Evolutionary conservation across 345 rosid species (phyloP).

Genomic region (Eucalyptus fibrosa): DNA sequence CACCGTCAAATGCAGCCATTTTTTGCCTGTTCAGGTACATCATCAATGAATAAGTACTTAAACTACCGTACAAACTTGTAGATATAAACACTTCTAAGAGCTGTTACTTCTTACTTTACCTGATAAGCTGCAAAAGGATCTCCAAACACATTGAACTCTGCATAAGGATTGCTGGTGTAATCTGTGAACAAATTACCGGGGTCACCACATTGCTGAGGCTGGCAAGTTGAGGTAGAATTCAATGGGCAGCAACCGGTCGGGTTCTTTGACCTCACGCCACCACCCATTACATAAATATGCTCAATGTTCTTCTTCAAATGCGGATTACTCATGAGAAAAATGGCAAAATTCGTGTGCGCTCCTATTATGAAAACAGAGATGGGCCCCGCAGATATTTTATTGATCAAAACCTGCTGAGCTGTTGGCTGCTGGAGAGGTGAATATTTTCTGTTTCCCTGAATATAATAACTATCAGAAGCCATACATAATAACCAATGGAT

Average conservation of each 20-base stretch:
- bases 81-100: neutral
- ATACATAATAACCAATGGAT: neutral
- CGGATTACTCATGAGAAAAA: constrained; percentile 74
- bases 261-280: constrained; percentile 57
- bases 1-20: neutral
- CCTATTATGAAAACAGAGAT: constrained; percentile 43
- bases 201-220: constrained; percentile 49
- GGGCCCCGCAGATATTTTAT: constrained; percentile 63
- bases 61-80: neutral
- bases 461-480: neutral
- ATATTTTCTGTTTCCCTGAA: constrained; percentile 75
- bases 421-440: constrained; percentile 66
- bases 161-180: constrained; percentile 70
- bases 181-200: constrained; percentile 62
- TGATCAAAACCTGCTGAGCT: constrained; percentile 67
- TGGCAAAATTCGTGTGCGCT: constrained; percentile 63
- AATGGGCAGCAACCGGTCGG: constrained; percentile 61
- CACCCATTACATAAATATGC: constrained; percentile 82
- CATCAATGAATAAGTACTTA: neutral
- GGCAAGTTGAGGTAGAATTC: constrained; percentile 31
- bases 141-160: constrained; percentile 74
- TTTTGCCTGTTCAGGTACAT: neutral
- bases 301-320: constrained; percentile 59
- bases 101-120: constrained; percentile 8
- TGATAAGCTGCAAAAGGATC: constrained; percentile 94